Base-by-base conservation (phyloP, 116 monocot genomes). In the Trichopus zeylanicus region DNA sequence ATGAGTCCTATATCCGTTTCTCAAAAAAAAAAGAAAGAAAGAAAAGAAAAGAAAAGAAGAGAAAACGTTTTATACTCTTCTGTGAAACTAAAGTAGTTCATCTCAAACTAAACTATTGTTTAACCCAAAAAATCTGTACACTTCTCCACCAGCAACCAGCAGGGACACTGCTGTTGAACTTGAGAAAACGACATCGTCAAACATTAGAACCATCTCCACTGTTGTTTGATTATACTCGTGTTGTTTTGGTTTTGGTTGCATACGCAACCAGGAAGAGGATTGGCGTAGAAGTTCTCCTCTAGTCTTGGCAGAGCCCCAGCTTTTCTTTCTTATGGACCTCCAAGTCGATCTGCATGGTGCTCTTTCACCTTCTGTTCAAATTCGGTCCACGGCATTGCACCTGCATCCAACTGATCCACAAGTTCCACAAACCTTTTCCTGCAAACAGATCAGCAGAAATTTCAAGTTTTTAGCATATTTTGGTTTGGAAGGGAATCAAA, bases 341-440 rank as follows among this genome's bases (percentile, higher is more conserved):
- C 82, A 38, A 73, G 61, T 60, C 82, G 51, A 22, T 70, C 23
- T 38, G 56, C 56, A 67, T 82, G 82, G 38, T 58, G 26, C 30
- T 30, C 48, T 48, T 66, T 77, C 48, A 77, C 70, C 37, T 46
- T 51, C 16, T 29, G 23, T 57, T 59, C 21, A 54, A 82, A 82
- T 38, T 74, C 39, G 13, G 61, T 39, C 82, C 82, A 77, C 16
- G 34, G 62, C 60, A 77, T 66, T 11, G 20, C 35, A 8, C 77
- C 77, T 10, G 25, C 53, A 42, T 77, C 73, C 53, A 77, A 21
- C 32, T 78, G 57, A 64, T 82, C 82, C 47, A 82, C 74, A 47
- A 82, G 63, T 46, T 61, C 31, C 34, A 82, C 77, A 47, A 82
- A 49, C 57, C 23, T 65, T 55, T 74, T 38, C 57, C 67, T 67